Evolutionary conservation across 495 filamentous ascomycete species (phyloP), one percentile per base, ranked within the genome.

Genomic region (Aspergillus bertholletiae): DNA sequence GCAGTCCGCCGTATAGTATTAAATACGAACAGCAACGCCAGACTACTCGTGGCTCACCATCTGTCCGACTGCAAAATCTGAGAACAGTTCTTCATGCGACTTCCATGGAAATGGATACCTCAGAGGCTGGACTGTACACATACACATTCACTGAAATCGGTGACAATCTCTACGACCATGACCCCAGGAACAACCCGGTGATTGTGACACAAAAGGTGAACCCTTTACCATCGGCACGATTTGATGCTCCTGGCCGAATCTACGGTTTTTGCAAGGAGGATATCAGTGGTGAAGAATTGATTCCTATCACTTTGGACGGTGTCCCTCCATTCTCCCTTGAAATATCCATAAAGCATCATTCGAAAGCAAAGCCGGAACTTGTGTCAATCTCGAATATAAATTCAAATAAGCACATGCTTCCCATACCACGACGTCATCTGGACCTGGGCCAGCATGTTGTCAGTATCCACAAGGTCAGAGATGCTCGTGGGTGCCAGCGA

Each of bases 251-350:
- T 2, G 93, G 90, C n/a, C 92, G 92, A 66, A 90, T 91, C 4
- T 96, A 96, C 74, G 94, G 89, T 55, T 96, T 90, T 70, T 98
- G 94, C 74, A 86, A 90, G 59, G 84, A 88, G 34, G 90, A 95
- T 53, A 78, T 84, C n/a, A 80, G 78, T 40, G 85, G 84, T 37
- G 88, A 91, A 49, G 91, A 97, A 64, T 80, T 85, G 9, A 92
- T 98, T 51, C 92, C 94, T 0, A 84, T 98, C 40, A 84, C 79
- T 0, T 75, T 98, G 17, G 84, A 84, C 39, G 94, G 94, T 23
- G 73, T 82, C n/a, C 84, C 94, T 4, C 94, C 94, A 0, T 98
- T 98, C 72, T 85, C 84, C 35, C 71, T 97, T 11, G 94, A 97
- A 61, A 76, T 97, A 40, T 88, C 89, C 56, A 89, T 98, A 70